Evolutionary conservation across 2,329 filamentous ascomycete genomes (phyloP).

Genomic region (Fusarium algeriense): DNA sequence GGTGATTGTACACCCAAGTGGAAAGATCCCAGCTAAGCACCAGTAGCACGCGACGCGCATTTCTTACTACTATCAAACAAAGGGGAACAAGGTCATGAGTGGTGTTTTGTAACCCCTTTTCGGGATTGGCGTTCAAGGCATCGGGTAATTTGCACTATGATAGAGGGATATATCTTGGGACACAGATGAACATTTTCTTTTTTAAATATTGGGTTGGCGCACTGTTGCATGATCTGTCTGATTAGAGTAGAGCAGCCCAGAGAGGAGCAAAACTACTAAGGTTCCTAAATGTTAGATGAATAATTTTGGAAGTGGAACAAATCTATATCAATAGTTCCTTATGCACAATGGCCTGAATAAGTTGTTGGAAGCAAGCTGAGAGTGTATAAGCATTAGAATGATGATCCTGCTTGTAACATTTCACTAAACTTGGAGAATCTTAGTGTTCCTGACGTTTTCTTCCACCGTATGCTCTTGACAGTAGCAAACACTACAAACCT

Average conservation of each 20-base stretch:
- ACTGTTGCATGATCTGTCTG: constrained; percentile 18
- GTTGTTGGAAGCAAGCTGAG: not conserved
- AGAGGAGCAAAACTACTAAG: constrained; percentile 2
- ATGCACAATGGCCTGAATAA: not conserved
- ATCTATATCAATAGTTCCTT: constrained; percentile 12
- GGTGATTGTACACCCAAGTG: constrained; percentile 59
- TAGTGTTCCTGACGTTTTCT: not conserved
- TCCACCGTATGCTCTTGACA: not conserved
- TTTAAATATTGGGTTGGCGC: constrained; percentile 5
- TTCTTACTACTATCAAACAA: constrained; percentile 4
- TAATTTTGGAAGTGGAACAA: not conserved
- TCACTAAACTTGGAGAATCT: not conserved
- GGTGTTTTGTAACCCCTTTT: constrained; percentile 11
- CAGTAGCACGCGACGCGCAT: not conserved
- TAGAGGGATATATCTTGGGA: constrained; percentile 33
- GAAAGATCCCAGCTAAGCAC: constrained; percentile 48
- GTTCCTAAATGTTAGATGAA: constrained; percentile 11
- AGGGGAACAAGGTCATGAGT: constrained; percentile 2
- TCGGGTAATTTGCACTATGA: constrained; percentile 29
- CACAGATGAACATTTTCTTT: constrained; percentile 2
- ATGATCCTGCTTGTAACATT: not conserved
- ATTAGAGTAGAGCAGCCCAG: constrained; percentile 9
- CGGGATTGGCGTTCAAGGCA: constrained; percentile 29
- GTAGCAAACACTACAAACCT: not conserved
- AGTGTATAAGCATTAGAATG: not conserved